Evolutionary conservation across 2,329 filamentous ascomycete species (phyloP).

Genomic region (Aureobasidium sp.): DNA sequence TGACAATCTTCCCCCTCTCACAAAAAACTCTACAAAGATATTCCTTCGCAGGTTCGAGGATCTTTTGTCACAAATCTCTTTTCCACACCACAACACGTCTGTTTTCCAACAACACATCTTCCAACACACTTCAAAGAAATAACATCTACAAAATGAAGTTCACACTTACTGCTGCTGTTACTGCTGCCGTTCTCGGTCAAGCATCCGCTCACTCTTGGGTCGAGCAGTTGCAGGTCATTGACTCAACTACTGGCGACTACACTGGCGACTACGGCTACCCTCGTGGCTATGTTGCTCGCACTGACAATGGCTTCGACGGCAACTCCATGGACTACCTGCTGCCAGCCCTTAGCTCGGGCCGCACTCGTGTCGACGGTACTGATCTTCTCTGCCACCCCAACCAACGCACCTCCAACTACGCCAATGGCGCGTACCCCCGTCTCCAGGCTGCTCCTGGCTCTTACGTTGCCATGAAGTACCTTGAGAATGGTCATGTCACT

Average conservation of each 20-base stretch:
- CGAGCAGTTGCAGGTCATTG: slow-evolving; percentile 64
- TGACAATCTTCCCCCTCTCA: background rate
- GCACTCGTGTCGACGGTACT: slow-evolving; percentile 39
- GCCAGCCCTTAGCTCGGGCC: slow-evolving; percentile 40
- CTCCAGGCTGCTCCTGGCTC: slow-evolving; percentile 47
- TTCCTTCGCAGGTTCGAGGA: slow-evolving; percentile 11
- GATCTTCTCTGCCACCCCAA: slow-evolving; percentile 55
- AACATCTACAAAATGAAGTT: slow-evolving; percentile 5
- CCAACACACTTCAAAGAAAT: background rate
- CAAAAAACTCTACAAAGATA: background rate
- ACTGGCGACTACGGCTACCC: slow-evolving; percentile 62
- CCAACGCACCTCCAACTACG: slow-evolving; percentile 48
- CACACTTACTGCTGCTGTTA: background rate
- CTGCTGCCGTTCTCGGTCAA: background rate
- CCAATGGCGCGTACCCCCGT: slow-evolving; percentile 47
- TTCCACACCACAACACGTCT: background rate
- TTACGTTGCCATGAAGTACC: slow-evolving; percentile 41
- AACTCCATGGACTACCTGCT: slow-evolving; percentile 49
- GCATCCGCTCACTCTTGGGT: slow-evolving; percentile 67
- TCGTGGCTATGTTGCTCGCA: slow-evolving; percentile 59
- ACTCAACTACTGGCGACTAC: slow-evolving; percentile 59
- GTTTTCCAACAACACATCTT: background rate
- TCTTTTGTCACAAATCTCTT: background rate
- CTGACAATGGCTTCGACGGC: slow-evolving; percentile 48
- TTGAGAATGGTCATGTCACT: slow-evolving; percentile 43